Base-by-base conservation (phyloP, 495 filamentous ascomycete genomes). In the Neurospora terricola region DNA sequence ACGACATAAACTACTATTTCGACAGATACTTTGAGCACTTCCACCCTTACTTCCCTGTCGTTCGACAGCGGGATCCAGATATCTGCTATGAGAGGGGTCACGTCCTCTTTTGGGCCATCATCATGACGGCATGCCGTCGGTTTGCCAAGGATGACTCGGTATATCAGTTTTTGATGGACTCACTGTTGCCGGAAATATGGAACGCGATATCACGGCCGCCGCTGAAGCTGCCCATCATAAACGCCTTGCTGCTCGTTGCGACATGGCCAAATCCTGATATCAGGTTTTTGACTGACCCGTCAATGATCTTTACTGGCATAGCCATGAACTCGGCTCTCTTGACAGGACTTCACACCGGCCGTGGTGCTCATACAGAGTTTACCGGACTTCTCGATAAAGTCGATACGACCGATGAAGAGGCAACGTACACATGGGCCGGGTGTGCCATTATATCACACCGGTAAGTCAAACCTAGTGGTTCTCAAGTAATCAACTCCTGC, bases 1-100 rank as follows among this genome's bases (percentile, higher is more conserved):
- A 83, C 12, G 83, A 85, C 48, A 82, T 85, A 40, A 79, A 82
- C 71, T 84, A 83, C 70, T 85, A 85, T 69, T 85, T 84, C 74
- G 79, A 82, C 37, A 82, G 77, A 62, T 82, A 81, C 71, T 84
- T 85, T 72, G 80, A 84, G 62, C 80, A 78, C 40, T 85, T 81
- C 69, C 83, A 85, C 71, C 80, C 81, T 14, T 84, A 84, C 70
- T 80, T 85, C 72, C 83, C 83, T 40, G 79, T 85, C 30, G 74
- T 84, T 12, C 76, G 82, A 38, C 72, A 66, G 4, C 74, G 77
- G 27, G 82, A 85, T 71, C 81, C 83, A 38, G 81, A 85, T 42
- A 77, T 79, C 38, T 80, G 78, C 70, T 85, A 83, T 73, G 78
- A 81, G 8, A 70, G 78, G 3, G 78, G 80, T 18, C 79, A 78